These are phyloP conservation scores for Chamaecrista fasciculata DNA, from an alignment of 306 rosid species.

Conservation along the genomic window DNA sequence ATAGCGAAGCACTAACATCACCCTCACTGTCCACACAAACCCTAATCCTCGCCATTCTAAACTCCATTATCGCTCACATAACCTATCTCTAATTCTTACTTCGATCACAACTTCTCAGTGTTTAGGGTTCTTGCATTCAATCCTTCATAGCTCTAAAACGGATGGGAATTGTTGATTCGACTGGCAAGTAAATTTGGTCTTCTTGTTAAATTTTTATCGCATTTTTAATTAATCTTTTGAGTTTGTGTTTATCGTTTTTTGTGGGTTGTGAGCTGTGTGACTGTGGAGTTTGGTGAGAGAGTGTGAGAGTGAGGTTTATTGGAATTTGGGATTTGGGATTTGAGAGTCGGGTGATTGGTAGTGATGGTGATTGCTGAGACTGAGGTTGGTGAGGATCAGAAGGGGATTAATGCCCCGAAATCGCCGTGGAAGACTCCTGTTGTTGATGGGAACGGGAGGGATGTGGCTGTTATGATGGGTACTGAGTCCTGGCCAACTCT, in stretches of 20 bases:
- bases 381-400: slow-evolving; percentile 55
- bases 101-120: neutral
- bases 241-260: neutral
- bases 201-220: neutral
- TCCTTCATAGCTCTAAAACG: neutral
- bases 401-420: slow-evolving; percentile 60
- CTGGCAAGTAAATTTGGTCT: slow-evolving; percentile 20
- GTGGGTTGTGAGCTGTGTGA: neutral
- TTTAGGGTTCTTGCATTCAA: slow-evolving; percentile 17
- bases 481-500: slow-evolving; percentile 90
- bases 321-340: slow-evolving; percentile 6
- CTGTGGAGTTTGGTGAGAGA: neutral
- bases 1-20: slow-evolving; percentile 9
- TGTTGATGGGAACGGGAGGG: slow-evolving; percentile 43
- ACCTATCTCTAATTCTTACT: slow-evolving; percentile 1
- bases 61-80: neutral
- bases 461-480: slow-evolving; percentile 67
- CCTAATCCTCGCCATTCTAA: slow-evolving; percentile 33
- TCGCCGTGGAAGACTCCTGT: slow-evolving; percentile 84
- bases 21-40: slow-evolving; percentile 38
- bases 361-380: slow-evolving; percentile 77
- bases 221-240: slow-evolving; percentile 22
- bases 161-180: slow-evolving; percentile 18
- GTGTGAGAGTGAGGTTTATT: neutral
- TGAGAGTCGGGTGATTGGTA: slow-evolving; percentile 19